These are phyloP conservation scores for Arthrobotrys entomopaga DNA, from an alignment of 2,329 filamentous ascomycete species.

Conservation along the genomic window DNA sequence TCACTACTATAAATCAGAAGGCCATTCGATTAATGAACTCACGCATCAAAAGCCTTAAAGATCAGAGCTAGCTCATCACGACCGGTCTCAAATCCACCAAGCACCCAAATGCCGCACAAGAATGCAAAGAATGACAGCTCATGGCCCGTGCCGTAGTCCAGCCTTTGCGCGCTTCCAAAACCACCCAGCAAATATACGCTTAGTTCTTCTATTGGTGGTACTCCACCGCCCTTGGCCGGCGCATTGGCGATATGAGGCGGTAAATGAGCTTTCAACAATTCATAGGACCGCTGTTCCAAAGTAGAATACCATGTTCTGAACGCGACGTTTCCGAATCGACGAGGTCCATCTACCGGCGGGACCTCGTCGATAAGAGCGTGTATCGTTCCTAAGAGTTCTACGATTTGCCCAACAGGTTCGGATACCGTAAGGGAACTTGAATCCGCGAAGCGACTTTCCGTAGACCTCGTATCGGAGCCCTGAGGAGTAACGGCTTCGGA, in stretches of 20 bases:
- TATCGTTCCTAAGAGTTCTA: conserved; percentile 73
- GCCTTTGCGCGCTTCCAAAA: conserved; percentile 86
- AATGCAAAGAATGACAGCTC: conserved; percentile 96
- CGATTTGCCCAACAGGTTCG: conserved; percentile 72
- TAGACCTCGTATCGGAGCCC: conserved; percentile 61
- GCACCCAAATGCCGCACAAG: conserved; percentile 87
- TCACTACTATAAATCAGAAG: conserved; percentile 5
- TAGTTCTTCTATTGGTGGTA: conserved; percentile 73
- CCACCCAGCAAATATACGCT: conserved; percentile 81
- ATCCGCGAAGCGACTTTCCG: conserved; percentile 66
- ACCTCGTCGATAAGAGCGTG: conserved; percentile 77
- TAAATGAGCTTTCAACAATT: conserved; percentile 71
- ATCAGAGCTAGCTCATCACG: conserved; percentile 58
- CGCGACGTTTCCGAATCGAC: conserved; percentile 90
- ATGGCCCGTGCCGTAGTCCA: conserved; percentile 97
- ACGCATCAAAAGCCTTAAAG: conserved; percentile 73
- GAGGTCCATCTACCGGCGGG: conserved; percentile 84
- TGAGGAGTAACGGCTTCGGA: conserved; percentile 84
- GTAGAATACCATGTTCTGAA: conserved; percentile 85
- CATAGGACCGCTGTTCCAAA: conserved; percentile 65
- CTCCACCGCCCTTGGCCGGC: conserved; percentile 49
- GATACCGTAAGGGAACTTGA: conserved; percentile 64
- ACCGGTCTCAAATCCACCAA: conserved; percentile 77
- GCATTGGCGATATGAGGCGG: conserved; percentile 64
- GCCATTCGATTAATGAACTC: conserved; percentile 62